These are phyloP conservation scores for Taxawa tesnikishii DNA, from an alignment of 2,329 filamentous ascomycete genomes.

Conservation along the genomic window DNA sequence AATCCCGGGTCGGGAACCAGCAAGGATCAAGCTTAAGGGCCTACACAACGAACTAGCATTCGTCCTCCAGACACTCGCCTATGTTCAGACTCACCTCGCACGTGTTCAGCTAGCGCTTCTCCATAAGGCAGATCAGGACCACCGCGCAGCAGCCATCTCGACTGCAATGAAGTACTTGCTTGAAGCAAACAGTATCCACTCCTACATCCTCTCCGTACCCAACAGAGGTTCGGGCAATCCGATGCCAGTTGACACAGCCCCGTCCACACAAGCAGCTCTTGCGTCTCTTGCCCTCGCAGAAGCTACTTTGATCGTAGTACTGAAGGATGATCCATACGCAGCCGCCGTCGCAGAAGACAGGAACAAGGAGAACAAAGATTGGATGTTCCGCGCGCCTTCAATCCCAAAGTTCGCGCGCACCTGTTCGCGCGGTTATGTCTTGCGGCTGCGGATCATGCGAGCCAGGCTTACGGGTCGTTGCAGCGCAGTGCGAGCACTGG, in stretches of 20 bases:
- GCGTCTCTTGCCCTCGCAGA: constrained; percentile 65
- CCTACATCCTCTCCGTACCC: constrained; percentile 43
- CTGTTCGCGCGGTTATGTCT: constrained; percentile 81
- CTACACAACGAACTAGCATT: constrained; percentile 79
- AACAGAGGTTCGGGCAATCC: background rate
- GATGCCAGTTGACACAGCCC: constrained; percentile 25
- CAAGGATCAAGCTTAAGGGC: constrained; percentile 57
- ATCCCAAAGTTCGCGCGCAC: constrained; percentile 83
- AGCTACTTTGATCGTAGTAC: constrained; percentile 75
- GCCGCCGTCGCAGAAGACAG: constrained; percentile 68
- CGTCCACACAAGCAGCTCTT: constrained; percentile 30
- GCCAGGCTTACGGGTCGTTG: constrained; percentile 50
- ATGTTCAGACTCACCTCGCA: constrained; percentile 60
- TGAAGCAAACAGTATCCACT: constrained; percentile 66
- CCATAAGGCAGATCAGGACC: constrained; percentile 52
- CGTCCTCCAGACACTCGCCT: constrained; percentile 62
- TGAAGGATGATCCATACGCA: constrained; percentile 92
- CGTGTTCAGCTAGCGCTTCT: constrained; percentile 61
- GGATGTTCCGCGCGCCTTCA: constrained; percentile 88
- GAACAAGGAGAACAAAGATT: constrained; percentile 76
- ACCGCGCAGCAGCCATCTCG: constrained; percentile 57
- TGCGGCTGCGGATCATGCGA: constrained; percentile 77
- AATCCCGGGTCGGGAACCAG: constrained; percentile 50
- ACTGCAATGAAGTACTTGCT: constrained; percentile 67
- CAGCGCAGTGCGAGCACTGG: constrained; percentile 20